A percentile compares a stretch with the other conserved stretches of the same genome.
Conservation (phyloP, 2,329 filamentous ascomycete genomes). For the Hyphodiscus sp. region DNA sequence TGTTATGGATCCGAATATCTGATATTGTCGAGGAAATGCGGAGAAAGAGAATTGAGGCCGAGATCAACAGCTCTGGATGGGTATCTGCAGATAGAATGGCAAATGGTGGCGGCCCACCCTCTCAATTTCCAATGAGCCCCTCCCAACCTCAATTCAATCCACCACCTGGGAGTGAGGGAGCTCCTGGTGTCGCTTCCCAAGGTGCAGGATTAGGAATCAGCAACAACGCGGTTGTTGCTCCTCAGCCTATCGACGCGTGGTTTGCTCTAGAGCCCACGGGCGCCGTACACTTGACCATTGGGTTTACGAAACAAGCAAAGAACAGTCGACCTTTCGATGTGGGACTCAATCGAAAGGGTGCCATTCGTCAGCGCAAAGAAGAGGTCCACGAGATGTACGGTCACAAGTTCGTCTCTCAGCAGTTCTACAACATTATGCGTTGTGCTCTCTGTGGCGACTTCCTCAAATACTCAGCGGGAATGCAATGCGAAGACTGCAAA, state of each 20-base stretch:
- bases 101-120: constrained; percentile 42
- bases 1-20: constrained; percentile 94
- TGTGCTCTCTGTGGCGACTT: constrained; percentile 97
- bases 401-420: constrained; percentile 97
- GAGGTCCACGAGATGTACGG: constrained; percentile 98
- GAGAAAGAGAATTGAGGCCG: constrained; percentile 92
- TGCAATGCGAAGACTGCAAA: constrained; percentile 99
- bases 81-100: constrained; percentile 95
- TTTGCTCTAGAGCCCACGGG: constrained; percentile 94
- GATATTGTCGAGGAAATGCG: constrained; percentile 98
- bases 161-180: constrained; percentile 35
- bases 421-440: constrained; percentile 99
- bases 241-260: constrained; percentile 77
- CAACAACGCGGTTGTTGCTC: constrained; percentile 32
- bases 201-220: constrained; percentile 23
- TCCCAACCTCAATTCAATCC: constrained; percentile 40
- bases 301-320: constrained; percentile 85
- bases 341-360: constrained; percentile 89
- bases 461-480: constrained; percentile 95
- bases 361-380: constrained; percentile 95
- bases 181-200: constrained; percentile 8
- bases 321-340: constrained; percentile 78
- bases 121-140: constrained; percentile 54
- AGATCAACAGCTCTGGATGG: constrained; percentile 92
- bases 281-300: constrained; percentile 83